Conservation (phyloP, 768 basidiomycete species). For the Podaxis sp. region DNA sequence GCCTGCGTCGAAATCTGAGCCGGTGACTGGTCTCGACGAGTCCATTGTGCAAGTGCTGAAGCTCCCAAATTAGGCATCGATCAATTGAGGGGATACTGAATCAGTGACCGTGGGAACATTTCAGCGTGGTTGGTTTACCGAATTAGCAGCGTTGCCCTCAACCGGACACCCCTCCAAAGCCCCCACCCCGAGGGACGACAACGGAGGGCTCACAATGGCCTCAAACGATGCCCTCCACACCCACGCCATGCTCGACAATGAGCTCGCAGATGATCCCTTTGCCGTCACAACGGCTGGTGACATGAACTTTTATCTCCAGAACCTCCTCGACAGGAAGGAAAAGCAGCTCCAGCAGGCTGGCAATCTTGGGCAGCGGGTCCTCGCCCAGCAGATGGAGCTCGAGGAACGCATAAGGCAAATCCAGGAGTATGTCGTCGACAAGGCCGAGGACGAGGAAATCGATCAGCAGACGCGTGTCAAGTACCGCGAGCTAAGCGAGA, state of each 20-base stretch:
- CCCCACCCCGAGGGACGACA: not conserved
- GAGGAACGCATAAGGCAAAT: conserved; percentile 85
- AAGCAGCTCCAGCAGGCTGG: conserved; percentile 91
- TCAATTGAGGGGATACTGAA: not conserved
- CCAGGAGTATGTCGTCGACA: conserved; percentile 26
- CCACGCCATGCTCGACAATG: not conserved
- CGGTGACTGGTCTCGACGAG: conserved; percentile 20
- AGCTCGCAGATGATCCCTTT: conserved; percentile 8
- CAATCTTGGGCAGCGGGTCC: conserved; percentile 89
- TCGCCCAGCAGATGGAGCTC: conserved; percentile 91
- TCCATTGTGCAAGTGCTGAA: not conserved
- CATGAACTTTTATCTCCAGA: conserved; percentile 61
- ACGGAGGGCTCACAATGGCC: not conserved
- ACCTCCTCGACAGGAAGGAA: conserved; percentile 86
- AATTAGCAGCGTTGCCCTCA: not conserved
- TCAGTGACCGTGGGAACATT: conserved; percentile 6
- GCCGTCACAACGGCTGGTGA: conserved; percentile 44
- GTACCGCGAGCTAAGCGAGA: conserved; percentile 76
- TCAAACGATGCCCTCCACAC: not conserved
- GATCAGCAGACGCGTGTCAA: conserved; percentile 69
- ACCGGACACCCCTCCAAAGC: not conserved
- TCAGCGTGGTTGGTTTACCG: not conserved
- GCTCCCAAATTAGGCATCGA: not conserved
- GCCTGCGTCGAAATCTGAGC: conserved; percentile 68
- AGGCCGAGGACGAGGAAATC: conserved; percentile 11